These are phyloP conservation scores for Albizia julibrissin DNA, from an alignment of 306 rosid genomes.

Conservation along the genomic window DNA sequence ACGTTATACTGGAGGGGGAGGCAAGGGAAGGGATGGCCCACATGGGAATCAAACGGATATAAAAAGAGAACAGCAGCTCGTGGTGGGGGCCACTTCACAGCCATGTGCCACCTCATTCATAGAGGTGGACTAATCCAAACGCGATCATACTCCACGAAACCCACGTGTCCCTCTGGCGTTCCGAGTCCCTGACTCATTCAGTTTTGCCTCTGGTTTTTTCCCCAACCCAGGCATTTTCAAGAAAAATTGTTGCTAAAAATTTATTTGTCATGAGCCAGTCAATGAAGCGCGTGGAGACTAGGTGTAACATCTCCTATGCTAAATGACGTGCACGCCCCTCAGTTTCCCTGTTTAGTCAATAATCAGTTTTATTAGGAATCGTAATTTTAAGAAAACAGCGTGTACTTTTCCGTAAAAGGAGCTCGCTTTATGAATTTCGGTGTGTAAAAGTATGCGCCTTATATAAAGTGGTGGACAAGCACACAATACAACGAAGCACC, in stretches of 20 bases:
- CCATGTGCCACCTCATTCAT: slow-evolving; percentile 30
- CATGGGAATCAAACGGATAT: slow-evolving; percentile 23
- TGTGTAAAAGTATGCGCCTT: neutral
- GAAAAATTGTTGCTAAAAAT: neutral
- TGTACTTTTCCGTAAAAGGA: slow-evolving; percentile 13
- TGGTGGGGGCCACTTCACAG: slow-evolving; percentile 50
- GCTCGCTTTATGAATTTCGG: neutral
- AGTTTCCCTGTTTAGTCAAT: neutral
- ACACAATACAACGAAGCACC: neutral
- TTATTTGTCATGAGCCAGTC: slow-evolving; percentile 37
- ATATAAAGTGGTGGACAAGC: neutral
- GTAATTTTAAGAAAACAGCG: neutral
- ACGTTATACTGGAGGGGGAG: slow-evolving; percentile 5
- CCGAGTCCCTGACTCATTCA: neutral
- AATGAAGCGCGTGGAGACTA: slow-evolving; percentile 62
- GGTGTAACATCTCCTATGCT: neutral
- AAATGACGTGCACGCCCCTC: slow-evolving; percentile 30
- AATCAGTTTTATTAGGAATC: no score
- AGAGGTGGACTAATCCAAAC: slow-evolving; percentile 21
- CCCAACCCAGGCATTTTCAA: neutral
- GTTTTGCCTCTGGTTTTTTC: neutral
- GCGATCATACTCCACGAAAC: neutral
- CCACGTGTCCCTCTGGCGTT: slow-evolving; percentile 26
- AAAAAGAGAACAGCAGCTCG: slow-evolving; percentile 34
- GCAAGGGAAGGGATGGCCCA: slow-evolving; percentile 30